These are phyloP conservation scores for Cryptococcus neoformans DNA, from an alignment of 1,284 basidiomycete species.

Conservation along the genomic window DNA sequence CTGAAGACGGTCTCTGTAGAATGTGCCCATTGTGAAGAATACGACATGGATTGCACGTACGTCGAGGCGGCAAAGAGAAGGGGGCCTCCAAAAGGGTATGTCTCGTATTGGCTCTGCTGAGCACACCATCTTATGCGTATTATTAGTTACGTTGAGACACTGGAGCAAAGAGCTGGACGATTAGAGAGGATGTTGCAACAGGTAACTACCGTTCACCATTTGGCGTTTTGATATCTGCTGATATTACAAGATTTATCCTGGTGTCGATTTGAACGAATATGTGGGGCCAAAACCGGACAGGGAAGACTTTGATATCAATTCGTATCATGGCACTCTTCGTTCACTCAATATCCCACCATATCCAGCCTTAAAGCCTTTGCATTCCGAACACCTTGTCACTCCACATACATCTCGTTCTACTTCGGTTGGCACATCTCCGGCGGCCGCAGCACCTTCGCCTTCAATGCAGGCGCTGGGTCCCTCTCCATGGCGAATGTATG, in stretches of 20 bases:
- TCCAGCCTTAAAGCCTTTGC: conserved; percentile 32
- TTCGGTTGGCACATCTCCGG: conserved; percentile 1
- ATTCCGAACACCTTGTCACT: background rate
- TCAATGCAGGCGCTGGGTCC: conserved; percentile 27
- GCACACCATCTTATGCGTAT: background rate
- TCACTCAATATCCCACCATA: conserved; percentile 37
- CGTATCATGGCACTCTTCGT: conserved; percentile 34
- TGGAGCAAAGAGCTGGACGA: conserved; percentile 67
- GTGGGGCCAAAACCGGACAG: conserved; percentile 66
- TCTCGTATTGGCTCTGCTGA: background rate
- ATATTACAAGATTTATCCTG: conserved; percentile 61
- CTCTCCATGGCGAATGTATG: conserved; percentile 32
- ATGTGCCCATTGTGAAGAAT: conserved; percentile 75
- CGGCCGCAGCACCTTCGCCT: conserved; percentile 13
- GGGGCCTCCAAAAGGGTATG: conserved; percentile 78
- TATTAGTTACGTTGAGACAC: conserved; percentile 63
- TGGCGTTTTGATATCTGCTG: conserved; percentile 14
- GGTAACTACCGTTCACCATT: conserved; percentile 41
- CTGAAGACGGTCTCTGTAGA: conserved; percentile 14
- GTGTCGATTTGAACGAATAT: conserved; percentile 62
- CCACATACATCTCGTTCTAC: background rate
- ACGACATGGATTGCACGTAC: conserved; percentile 71
- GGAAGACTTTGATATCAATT: conserved; percentile 63
- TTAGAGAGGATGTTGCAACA: conserved; percentile 65
- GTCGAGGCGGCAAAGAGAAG: conserved; percentile 63